Conservation (phyloP, 768 basidiomycete species). For the Rhizopogon sp. region DNA sequence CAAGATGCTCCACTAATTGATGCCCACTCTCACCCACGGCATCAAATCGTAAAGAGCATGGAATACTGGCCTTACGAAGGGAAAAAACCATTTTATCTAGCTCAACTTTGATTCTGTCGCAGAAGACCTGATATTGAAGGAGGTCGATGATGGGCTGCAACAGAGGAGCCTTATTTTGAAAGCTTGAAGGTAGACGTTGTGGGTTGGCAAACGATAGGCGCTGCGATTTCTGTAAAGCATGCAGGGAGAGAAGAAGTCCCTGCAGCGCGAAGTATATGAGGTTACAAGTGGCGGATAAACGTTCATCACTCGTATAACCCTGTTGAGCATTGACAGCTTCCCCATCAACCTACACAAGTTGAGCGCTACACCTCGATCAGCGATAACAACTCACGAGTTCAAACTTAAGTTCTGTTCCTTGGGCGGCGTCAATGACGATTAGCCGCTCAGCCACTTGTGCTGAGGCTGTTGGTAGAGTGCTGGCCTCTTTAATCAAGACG, state of each 20-base stretch:
- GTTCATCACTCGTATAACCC: constrained; percentile 8
- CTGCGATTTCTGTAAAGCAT: constrained; percentile 41
- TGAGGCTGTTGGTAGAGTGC: constrained; percentile 66
- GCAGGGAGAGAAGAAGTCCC: constrained; percentile 59
- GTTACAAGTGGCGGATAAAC: constrained; percentile 45
- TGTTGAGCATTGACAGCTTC: constrained; percentile 13
- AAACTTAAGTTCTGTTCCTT: constrained; percentile 61
- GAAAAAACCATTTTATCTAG: constrained; percentile 45
- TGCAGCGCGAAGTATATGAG: constrained; percentile 63
- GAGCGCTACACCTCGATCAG: constrained; percentile 16
- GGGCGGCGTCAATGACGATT: constrained; percentile 73
- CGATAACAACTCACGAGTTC: constrained; percentile 52
- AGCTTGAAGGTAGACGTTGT: constrained; percentile 7
- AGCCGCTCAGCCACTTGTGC: constrained; percentile 76
- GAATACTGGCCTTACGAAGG: constrained; percentile 49
- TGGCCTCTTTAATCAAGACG: constrained; percentile 70
- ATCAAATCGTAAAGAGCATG: constrained; percentile 52
- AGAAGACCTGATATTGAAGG: constrained; percentile 76
- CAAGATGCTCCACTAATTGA: constrained; percentile 43
- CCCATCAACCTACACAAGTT: constrained; percentile 28
- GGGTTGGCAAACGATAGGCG: constrained; percentile 31
- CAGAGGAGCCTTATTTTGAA: constrained; percentile 37
- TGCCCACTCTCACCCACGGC: constrained; percentile 65
- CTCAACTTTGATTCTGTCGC: constrained; percentile 54
- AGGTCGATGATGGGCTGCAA: constrained; percentile 76